Percentiles rank a stretch among this genome's conserved stretches.
Evolutionary conservation across 306 rosid genomes (phyloP).

Genomic region (Medicago ruthenica): DNA sequence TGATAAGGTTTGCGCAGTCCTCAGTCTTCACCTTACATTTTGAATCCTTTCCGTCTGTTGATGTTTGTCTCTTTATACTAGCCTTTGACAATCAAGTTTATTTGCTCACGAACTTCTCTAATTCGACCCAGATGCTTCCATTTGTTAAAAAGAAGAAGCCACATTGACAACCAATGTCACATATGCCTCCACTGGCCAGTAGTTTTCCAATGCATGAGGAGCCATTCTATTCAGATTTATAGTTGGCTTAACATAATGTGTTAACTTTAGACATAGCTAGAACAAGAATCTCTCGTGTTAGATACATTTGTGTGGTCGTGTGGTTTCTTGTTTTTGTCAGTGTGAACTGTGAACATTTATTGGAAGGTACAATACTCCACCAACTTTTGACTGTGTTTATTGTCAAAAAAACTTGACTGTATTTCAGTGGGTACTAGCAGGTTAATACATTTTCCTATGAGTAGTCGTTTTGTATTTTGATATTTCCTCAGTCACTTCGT

Average conservation of each 20-base stretch:
- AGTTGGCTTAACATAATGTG: background rate
- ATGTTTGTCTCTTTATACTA: background rate
- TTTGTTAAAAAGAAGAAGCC: background rate
- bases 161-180: background rate
- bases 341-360: background rate
- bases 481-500: background rate
- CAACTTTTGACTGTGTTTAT: background rate
- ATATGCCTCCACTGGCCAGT: background rate
- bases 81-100: background rate
- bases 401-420: no score
- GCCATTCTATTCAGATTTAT: background rate
- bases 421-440: background rate
- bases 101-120: background rate
- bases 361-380: background rate
- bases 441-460: constrained; percentile 4
- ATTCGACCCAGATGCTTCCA: background rate
- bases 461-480: background rate
- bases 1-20: background rate
- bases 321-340: background rate
- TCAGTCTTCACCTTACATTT: background rate
- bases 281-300: background rate
- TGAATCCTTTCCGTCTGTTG: background rate
- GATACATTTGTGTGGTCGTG: background rate
- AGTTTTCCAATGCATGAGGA: constrained; percentile 4
- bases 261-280: background rate